Conservation (phyloP, 1,139 yeast genomes). For the Sugiyamaella grinbergsii region DNA sequence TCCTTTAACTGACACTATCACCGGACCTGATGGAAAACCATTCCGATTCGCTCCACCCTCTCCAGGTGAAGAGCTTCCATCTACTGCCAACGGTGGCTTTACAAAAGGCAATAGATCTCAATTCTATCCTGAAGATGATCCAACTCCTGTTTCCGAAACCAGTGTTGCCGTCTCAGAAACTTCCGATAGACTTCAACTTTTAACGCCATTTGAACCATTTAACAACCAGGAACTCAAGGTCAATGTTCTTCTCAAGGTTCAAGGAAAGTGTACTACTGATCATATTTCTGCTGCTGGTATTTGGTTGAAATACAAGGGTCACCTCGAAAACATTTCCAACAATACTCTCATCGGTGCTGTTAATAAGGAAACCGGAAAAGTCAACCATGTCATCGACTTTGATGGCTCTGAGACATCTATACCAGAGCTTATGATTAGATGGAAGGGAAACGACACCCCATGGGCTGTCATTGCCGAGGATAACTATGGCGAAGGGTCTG, state of each 20-base stretch:
- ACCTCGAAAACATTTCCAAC: slow-evolving; percentile 90
- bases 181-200: slow-evolving; percentile 77
- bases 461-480: slow-evolving; percentile 98
- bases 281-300: slow-evolving; percentile 99
- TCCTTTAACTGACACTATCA: slow-evolving; percentile 78
- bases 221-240: slow-evolving; percentile 77
- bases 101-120: slow-evolving; percentile 70
- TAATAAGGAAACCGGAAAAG: slow-evolving; percentile 95
- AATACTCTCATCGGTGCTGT: slow-evolving; percentile 97
- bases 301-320: slow-evolving; percentile 99
- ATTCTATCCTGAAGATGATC: slow-evolving; percentile 71
- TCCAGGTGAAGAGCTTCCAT: slow-evolving; percentile 81
- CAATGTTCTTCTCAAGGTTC: slow-evolving; percentile 80
- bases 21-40: slow-evolving; percentile 61
- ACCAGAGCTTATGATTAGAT: slow-evolving; percentile 95
- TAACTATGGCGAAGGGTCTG: slow-evolving; percentile 98
- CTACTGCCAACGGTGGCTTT: slow-evolving; percentile 57
- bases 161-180: slow-evolving; percentile 73
- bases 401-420: slow-evolving; percentile 75
- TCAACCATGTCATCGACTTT: slow-evolving; percentile 83
- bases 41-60: slow-evolving; percentile 80
- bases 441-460: slow-evolving; percentile 82
- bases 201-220: slow-evolving; percentile 89
- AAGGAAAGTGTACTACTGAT: slow-evolving; percentile 98
- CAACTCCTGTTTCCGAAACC: slow-evolving; percentile 71